These are phyloP conservation scores for Rosa persica DNA, from an alignment of 306 rosid species.

Conservation along the genomic window DNA sequence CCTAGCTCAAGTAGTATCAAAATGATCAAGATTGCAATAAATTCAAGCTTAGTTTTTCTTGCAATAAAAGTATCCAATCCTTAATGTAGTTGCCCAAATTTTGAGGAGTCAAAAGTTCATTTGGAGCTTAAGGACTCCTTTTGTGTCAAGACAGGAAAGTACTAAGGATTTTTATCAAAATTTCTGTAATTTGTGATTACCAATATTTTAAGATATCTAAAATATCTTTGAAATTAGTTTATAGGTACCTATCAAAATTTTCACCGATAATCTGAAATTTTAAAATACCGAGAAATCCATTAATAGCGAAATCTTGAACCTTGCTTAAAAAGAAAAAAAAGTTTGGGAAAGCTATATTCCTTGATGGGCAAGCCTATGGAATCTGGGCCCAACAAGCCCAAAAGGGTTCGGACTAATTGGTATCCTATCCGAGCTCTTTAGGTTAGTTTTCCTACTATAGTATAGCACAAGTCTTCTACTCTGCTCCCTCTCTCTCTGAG, in stretches of 20 bases:
- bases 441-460: neutral
- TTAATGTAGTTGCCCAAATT: neutral
- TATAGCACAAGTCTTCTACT: neutral
- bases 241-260: too few species aligned
- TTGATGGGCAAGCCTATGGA: neutral
- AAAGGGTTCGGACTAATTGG: neutral
- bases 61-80: neutral
- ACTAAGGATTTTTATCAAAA: too few species aligned
- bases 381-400: conserved; percentile 17
- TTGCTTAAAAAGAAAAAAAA: too few species aligned
- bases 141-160: too few species aligned
- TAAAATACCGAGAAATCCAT: too few species aligned
- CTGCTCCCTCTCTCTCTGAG: neutral
- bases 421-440: neutral
- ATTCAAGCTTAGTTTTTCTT: neutral
- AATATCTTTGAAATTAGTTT: neutral
- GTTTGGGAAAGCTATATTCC: neutral
- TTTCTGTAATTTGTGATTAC: neutral
- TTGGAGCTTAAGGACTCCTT: too few species aligned
- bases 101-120: neutral
- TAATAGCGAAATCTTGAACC: too few species aligned
- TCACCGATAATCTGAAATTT: too few species aligned
- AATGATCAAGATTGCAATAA: neutral
- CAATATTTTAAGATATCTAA: too few species aligned
- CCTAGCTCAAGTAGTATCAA: neutral